phyloP scores from a whole-genome alignment of 352 stramenopile species.

The Pythium folliculosum region DNA sequence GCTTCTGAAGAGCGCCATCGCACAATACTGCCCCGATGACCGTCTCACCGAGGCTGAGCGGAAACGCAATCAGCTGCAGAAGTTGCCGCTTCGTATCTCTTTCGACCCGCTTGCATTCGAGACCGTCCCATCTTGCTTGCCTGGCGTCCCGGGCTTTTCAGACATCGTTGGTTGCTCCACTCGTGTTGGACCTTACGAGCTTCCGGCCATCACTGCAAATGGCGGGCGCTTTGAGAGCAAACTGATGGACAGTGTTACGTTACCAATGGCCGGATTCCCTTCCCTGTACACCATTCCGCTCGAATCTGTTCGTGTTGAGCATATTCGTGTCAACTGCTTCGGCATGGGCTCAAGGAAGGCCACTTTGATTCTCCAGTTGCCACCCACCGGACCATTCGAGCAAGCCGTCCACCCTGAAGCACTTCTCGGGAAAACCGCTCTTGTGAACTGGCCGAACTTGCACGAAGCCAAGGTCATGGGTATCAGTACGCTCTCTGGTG shows the following conservation, averaged over 20 bases:
- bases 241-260: conserved; percentile 68
- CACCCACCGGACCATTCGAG: conserved; percentile 31
- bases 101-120: conserved; percentile 79
- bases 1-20: conserved; percentile 91
- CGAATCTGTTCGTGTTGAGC: conserved; percentile 55
- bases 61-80: conserved; percentile 85
- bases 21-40: conserved; percentile 88
- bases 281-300: conserved; percentile 69
- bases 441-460: conserved; percentile 98
- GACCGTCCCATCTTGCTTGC: conserved; percentile 67
- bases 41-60: conserved; percentile 91
- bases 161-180: conserved; percentile 72
- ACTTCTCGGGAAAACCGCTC: conserved; percentile 73
- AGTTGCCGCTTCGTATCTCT: conserved; percentile 78
- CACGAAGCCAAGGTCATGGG: conserved; percentile 93
- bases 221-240: conserved; percentile 72
- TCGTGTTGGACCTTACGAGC: conserved; percentile 50
- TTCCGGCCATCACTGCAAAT: conserved; percentile 47
- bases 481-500: conserved; percentile 63
- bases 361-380: conserved; percentile 71
- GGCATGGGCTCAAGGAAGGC: conserved; percentile 86
- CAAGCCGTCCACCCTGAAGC: conserved; percentile 30
- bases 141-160: conserved; percentile 58
- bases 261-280: conserved; percentile 78
- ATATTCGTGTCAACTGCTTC: conserved; percentile 94